Evolutionary conservation across 2,329 filamentous ascomycete species (phyloP).

Genomic region (Phyllosticta citrichinensis): DNA sequence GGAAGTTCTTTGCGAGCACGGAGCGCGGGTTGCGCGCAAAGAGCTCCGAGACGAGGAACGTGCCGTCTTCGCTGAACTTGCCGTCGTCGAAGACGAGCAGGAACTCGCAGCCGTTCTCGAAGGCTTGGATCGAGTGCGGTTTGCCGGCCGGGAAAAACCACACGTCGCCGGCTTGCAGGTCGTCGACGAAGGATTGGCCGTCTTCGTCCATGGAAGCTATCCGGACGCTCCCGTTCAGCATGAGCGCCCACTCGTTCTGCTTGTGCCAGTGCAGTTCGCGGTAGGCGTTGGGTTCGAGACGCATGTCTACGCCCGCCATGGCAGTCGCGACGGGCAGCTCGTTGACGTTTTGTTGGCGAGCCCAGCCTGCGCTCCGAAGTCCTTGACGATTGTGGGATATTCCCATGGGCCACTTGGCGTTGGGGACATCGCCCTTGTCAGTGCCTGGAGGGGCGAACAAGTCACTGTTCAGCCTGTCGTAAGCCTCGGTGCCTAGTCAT

Average conservation of each 20-base stretch:
- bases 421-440: conserved; percentile 28
- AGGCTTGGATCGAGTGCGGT: conserved; percentile 42
- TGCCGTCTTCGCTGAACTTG: conserved; percentile 48
- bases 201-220: conserved; percentile 44
- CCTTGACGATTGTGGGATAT: conserved; percentile 33
- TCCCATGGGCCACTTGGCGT: conserved; percentile 35
- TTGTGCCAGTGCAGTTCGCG: conserved; percentile 57
- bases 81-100: conserved; percentile 52
- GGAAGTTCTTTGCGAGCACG: conserved; percentile 35
- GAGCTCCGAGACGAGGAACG: conserved; percentile 48
- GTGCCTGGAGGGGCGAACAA: conserved; percentile 30
- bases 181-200: conserved; percentile 34
- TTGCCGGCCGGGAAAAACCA: conserved; percentile 28
- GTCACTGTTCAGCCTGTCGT: conserved; percentile 32
- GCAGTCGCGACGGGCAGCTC: conserved; percentile 29
- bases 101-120: conserved; percentile 48
- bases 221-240: conserved; percentile 45
- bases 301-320: conserved; percentile 37
- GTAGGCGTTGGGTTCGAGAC: conserved; percentile 39
- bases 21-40: conserved; percentile 34
- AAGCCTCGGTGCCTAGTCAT: conserved; percentile 18
- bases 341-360: conserved; percentile 30
- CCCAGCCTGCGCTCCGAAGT: conserved; percentile 30
- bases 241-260: conserved; percentile 42
- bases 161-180: conserved; percentile 31